Base-by-base conservation (phyloP, 257 asterid genomes). In the Nicotiana attenuata region DNA sequence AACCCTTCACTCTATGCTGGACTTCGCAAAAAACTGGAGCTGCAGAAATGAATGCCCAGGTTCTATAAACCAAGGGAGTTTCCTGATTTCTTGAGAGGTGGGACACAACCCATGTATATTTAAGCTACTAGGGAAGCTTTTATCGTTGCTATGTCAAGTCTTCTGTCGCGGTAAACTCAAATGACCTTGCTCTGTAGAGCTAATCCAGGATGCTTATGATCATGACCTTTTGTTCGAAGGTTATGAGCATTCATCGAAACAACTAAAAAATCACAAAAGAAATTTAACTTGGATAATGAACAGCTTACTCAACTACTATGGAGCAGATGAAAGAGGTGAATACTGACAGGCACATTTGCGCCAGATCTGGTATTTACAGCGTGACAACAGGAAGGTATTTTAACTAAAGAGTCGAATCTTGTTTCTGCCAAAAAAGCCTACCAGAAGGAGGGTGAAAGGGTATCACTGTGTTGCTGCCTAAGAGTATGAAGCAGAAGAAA, bases 1-100 rank as follows among this genome's bases (percentile, higher is more conserved):
- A 52, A 85, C 86, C 79, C 97, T 96, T 19, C 98, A 94, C 84
- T 94, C 99, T 1, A 96, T 94, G 99, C 98, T 96, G n/a, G 98
- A 94, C 78, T 96, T 88, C 15, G 99, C 99, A n/a, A 81, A 96
- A 96, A 84, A 84, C 97, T 0, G 99, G 97, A 24, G 97, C 98
- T 76, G 97, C 98, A 15, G 99, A n/a, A n/a, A 97, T 9, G 98
- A 91, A 96, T 96, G 97, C 99, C 98, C 10, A 80, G 89, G 77
- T 47, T 45, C 84, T 96, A 76, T n/a, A 94, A 89, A 86, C 97
- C 97, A 31, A 80, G 91, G 76, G 98, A 94, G 81, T 96, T 87
- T 41, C 98, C 99, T 0, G 99, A 96, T 84, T 96, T 94, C 91
- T 89, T 96, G 97, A 93, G 88, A 84, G 99, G 82, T 91, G 92